Evolutionary conservation across 805 yeast genomes (phyloP).

Genomic region (Wickerhamiella slavikovae): DNA sequence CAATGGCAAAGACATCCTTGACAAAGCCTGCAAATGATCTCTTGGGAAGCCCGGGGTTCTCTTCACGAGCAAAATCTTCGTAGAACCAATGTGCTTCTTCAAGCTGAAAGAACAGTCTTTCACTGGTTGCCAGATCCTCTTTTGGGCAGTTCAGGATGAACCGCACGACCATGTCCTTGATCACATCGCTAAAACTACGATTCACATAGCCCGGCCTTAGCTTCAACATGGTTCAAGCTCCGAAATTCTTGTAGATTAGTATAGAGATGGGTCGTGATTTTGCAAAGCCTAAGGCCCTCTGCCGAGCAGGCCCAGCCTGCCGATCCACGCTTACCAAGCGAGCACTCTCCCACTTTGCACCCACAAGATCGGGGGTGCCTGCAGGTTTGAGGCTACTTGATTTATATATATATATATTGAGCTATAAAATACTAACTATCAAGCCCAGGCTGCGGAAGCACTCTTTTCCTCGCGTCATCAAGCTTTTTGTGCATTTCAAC

Average conservation of each 20-base stretch:
- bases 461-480: too few relatives aligned
- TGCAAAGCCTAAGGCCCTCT: neutral
- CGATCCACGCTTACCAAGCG: too few relatives aligned
- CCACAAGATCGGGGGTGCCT: too few relatives aligned
- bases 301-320: too few relatives aligned
- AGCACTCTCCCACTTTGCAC: too few relatives aligned
- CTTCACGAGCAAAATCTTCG: constrained; percentile 54
- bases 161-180: constrained; percentile 57
- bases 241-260: neutral
- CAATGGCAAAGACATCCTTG: constrained; percentile 56
- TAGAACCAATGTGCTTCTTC: constrained; percentile 99
- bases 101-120: constrained; percentile 72
- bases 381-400: too few relatives aligned
- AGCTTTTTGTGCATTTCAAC: too few relatives aligned
- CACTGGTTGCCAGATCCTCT: constrained; percentile 68
- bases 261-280: neutral
- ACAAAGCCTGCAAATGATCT: constrained; percentile 64
- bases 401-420: too few relatives aligned
- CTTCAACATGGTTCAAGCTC: neutral
- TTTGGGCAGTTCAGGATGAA: constrained; percentile 82
- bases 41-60: constrained; percentile 56
- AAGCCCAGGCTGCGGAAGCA: too few relatives aligned
- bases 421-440: too few relatives aligned
- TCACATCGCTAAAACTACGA: constrained; percentile 11
- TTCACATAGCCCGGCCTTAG: constrained; percentile 4